Conservation (phyloP, 495 filamentous ascomycete genomes). For the Tetracladium marchalianum region DNA sequence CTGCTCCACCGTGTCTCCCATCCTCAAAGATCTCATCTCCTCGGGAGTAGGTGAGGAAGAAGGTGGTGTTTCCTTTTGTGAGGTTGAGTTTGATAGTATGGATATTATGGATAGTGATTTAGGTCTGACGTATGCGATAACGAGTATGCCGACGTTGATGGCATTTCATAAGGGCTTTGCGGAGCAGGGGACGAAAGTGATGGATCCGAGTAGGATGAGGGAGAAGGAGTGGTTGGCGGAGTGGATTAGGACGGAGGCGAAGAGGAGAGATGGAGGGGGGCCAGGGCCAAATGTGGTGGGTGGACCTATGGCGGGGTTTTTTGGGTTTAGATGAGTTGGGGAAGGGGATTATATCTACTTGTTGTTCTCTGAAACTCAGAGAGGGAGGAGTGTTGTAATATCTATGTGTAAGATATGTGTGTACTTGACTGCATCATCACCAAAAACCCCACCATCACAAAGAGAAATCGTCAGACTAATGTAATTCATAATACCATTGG, state of each 20-base stretch:
- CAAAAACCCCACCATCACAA: too few relatives aligned
- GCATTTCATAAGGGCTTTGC: conserved; percentile 54
- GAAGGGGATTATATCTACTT: too few relatives aligned
- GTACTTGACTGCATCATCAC: too few relatives aligned
- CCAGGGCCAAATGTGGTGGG: conserved; percentile 18
- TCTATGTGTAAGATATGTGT: too few relatives aligned
- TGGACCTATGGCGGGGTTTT: conserved; percentile 6
- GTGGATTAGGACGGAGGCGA: conserved; percentile 53
- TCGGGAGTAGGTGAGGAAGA: conserved; percentile 47
- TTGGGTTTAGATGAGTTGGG: conserved; percentile 1
- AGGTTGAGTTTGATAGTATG: conserved; percentile 53
- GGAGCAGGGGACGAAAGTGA: conserved; percentile 42
- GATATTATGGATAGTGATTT: conserved; percentile 44
- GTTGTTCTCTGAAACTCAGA: too few relatives aligned
- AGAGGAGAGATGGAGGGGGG: conserved; percentile 35
- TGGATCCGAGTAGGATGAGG: conserved; percentile 40
- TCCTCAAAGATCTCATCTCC: conserved; percentile 42
- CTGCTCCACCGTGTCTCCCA: conserved; percentile 43
- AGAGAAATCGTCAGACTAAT: too few relatives aligned
- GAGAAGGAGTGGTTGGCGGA: conserved; percentile 43
- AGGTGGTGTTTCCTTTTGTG: conserved; percentile 49
- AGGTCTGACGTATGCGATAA: conserved; percentile 50
- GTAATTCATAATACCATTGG: too few relatives aligned
- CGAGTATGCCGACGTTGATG: conserved; percentile 55
- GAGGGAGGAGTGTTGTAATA: too few relatives aligned